Conservation (phyloP, 441 rosid genomes). For the Gossypium davidsonii region DNA sequence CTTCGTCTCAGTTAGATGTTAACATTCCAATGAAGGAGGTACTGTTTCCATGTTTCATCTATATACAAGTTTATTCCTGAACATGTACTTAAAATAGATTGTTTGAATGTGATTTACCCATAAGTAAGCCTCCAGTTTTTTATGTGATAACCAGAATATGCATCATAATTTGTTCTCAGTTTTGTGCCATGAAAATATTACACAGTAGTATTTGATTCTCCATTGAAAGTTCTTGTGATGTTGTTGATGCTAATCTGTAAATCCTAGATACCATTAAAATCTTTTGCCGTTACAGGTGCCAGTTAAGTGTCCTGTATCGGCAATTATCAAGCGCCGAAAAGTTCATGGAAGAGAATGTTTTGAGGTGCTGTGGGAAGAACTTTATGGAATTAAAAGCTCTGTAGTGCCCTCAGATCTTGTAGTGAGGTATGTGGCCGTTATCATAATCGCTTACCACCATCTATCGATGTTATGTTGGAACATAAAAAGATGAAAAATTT, state of each 20-base stretch:
- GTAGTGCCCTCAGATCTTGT: conserved; percentile 73
- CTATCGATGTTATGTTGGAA: background rate
- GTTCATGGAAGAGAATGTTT: conserved; percentile 64
- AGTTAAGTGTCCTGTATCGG: conserved; percentile 63
- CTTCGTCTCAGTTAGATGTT: conserved; percentile 41
- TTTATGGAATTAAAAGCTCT: conserved; percentile 54
- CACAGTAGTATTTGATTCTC: background rate
- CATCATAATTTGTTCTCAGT: background rate
- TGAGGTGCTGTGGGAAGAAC: conserved; percentile 69
- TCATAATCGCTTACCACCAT: background rate
- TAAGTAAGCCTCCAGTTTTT: conserved; percentile 4
- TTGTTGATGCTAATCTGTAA: background rate
- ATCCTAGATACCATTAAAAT: conserved; percentile 1
- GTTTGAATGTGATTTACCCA: background rate
- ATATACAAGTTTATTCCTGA: conserved; percentile 10
- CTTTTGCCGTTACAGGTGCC: conserved; percentile 43
- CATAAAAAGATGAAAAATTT: background rate
- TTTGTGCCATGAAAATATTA: background rate
- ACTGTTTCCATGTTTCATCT: conserved; percentile 7
- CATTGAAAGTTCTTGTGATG: background rate
- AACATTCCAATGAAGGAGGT: conserved; percentile 49
- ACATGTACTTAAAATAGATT: conserved; percentile 4
- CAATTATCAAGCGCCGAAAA: conserved; percentile 59
- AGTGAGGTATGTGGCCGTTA: conserved; percentile 43
- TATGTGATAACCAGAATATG: background rate